Evolutionary conservation across 768 basidiomycete species (phyloP).

Genomic region (Auriscalpium orientale): DNA sequence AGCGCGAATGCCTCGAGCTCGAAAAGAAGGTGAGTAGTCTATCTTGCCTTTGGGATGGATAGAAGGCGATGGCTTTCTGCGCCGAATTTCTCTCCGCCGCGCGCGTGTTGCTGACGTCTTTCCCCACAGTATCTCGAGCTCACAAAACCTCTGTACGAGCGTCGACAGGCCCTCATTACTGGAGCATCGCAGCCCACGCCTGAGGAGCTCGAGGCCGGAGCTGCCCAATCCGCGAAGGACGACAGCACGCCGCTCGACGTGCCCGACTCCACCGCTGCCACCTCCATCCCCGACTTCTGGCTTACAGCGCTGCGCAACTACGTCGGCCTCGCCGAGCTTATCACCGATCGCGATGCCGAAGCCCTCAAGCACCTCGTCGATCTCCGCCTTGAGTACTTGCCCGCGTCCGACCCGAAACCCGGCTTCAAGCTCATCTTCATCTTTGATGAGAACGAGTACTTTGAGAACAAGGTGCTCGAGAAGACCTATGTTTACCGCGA

Average conservation of each 20-base stretch:
- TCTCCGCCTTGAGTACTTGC: constrained; percentile 72
- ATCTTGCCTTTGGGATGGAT: background rate
- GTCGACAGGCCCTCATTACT: constrained; percentile 76
- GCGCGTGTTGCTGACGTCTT: constrained; percentile 7
- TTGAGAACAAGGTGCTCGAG: constrained; percentile 72
- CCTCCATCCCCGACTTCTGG: constrained; percentile 93
- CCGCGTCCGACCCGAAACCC: constrained; percentile 56
- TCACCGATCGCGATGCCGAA: constrained; percentile 86
- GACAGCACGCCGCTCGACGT: constrained; percentile 49
- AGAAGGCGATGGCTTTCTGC: background rate
- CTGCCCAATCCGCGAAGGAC: constrained; percentile 65
- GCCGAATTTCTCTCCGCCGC: background rate
- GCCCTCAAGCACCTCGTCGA: constrained; percentile 82
- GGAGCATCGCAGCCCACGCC: constrained; percentile 65
- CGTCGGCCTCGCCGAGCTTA: constrained; percentile 73
- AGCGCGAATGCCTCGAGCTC: constrained; percentile 88
- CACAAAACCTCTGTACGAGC: constrained; percentile 80
- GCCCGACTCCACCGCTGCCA: constrained; percentile 21
- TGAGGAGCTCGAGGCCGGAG: constrained; percentile 81
- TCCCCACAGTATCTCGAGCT: constrained; percentile 58
- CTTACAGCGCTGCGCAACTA: constrained; percentile 94
- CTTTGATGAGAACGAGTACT: constrained; percentile 81
- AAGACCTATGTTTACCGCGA: constrained; percentile 95
- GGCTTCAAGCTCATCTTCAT: constrained; percentile 88
- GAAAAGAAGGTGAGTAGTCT: constrained; percentile 77